Evolutionary conservation across 192 early-diverging fungal genomes (phyloP).

Genomic region (Linnemannia elongata): DNA sequence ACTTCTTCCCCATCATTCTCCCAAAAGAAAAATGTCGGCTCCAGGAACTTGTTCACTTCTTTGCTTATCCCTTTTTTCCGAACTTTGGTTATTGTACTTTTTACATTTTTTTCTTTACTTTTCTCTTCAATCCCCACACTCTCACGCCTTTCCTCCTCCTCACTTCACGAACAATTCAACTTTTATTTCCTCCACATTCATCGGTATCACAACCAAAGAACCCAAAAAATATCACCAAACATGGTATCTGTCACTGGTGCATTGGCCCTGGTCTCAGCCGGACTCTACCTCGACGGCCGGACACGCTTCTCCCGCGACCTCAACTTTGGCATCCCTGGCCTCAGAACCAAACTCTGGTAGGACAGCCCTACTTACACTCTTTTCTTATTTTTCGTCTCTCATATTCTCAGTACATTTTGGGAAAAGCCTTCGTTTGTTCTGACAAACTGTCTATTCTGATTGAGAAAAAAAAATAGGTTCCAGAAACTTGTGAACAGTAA

Average conservation of each 20-base stretch:
- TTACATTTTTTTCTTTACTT: background rate
- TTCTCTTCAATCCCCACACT: background rate
- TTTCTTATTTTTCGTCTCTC: background rate
- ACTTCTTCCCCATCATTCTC: background rate
- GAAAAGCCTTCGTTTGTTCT: background rate
- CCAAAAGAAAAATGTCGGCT: background rate
- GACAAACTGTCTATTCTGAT: background rate
- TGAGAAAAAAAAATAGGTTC: constrained; percentile 16
- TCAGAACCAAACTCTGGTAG: constrained; percentile 26
- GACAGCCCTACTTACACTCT: background rate
- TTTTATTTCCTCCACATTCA: background rate
- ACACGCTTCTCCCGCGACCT: constrained; percentile 34
- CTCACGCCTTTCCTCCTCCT: background rate
- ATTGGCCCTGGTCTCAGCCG: constrained; percentile 20
- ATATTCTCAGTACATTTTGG: background rate
- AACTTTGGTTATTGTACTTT: background rate
- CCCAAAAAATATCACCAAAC: background rate
- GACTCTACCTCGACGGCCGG: constrained; percentile 31
- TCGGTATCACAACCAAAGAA: background rate
- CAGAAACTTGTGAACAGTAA: constrained; percentile 24
- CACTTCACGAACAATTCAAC: too few species aligned
- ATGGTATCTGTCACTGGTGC: constrained; percentile 29
- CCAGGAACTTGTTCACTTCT: background rate
- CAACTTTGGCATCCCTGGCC: constrained; percentile 16
- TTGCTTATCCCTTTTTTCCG: background rate